Percentiles rank a stretch among this genome's conserved stretches.
phyloP scores from a whole-genome alignment of 371 early-diverging fungal genomes.

The Apophysomyces sp. region DNA sequence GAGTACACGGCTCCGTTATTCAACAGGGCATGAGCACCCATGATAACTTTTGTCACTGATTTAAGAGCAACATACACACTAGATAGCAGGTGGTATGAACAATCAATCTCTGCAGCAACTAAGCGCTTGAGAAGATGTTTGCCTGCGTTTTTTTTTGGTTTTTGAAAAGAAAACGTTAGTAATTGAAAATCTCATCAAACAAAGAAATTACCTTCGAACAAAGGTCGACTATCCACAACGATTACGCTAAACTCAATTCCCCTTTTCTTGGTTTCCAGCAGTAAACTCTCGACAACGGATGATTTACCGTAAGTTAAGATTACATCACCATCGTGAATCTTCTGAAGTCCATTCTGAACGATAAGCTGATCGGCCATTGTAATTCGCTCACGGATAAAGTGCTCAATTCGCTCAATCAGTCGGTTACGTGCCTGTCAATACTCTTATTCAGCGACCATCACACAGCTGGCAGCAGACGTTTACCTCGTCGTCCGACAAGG shows the following conservation, averaged over 20 bases:
- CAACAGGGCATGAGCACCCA: conserved; percentile 91
- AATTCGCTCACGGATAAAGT: conserved; percentile 91
- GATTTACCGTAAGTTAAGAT: conserved; percentile 90
- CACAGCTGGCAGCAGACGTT: background rate
- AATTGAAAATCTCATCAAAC: too few relatives aligned
- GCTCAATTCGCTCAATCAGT: conserved; percentile 76
- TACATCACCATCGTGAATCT: conserved; percentile 94
- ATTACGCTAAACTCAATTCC: conserved; percentile 89
- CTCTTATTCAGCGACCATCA: background rate
- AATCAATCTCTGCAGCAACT: conserved; percentile 69
- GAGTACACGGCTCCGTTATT: conserved; percentile 94
- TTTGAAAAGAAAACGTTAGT: too few relatives aligned
- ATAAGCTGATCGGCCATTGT: conserved; percentile 82
- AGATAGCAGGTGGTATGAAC: conserved; percentile 73
- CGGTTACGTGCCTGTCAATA: conserved; percentile 29
- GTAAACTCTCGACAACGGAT: conserved; percentile 77
- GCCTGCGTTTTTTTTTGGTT: conserved; percentile 39
- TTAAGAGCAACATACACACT: conserved; percentile 75
- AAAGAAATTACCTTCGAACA: conserved; percentile 78
- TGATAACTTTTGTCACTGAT: conserved; percentile 88
- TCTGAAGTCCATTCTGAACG: conserved; percentile 75
- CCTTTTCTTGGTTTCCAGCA: conserved; percentile 75
- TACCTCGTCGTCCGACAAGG: conserved; percentile 84
- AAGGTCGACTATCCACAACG: conserved; percentile 91
- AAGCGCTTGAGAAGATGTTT: conserved; percentile 67